Evolutionary conservation across 345 rosid species (phyloP).

Genomic region (Laguncularia racemosa): DNA sequence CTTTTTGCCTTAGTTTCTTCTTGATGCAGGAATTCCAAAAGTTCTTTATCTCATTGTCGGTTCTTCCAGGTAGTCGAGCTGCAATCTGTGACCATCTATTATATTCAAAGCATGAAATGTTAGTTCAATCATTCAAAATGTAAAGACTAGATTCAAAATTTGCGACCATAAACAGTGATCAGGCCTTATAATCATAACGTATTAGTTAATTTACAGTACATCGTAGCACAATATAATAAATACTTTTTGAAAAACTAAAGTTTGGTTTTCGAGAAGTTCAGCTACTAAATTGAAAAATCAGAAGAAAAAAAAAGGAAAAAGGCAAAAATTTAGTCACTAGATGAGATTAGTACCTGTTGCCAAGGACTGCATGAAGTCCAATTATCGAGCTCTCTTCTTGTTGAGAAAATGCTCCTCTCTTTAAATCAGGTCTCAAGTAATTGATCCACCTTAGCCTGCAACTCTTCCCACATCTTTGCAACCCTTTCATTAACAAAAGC

Average conservation of each 20-base stretch:
- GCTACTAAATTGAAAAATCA: not conserved
- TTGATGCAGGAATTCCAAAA: conserved; percentile 66
- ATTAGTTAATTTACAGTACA: too few species aligned
- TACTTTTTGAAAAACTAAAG: too few species aligned
- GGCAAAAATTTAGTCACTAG: not conserved
- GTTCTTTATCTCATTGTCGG: conserved; percentile 66
- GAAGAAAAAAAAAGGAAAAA: too few species aligned
- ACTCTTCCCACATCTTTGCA: conserved; percentile 83
- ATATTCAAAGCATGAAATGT: not conserved
- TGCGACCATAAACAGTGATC: too few species aligned
- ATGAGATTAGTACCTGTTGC: conserved; percentile 41
- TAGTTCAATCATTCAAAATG: not conserved
- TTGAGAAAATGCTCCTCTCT: conserved; percentile 75
- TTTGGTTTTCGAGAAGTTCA: not conserved
- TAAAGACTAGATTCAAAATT: too few species aligned
- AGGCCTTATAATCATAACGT: too few species aligned
- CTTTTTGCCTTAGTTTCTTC: conserved; percentile 58
- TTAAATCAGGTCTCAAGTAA: conserved; percentile 81
- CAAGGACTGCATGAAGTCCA: conserved; percentile 70
- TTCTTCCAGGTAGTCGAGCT: conserved; percentile 54
- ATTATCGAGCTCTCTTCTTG: conserved; percentile 70
- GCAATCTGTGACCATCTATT: conserved; percentile 74
- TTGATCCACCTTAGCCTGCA: conserved; percentile 85
- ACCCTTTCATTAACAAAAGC: conserved; percentile 26
- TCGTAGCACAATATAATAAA: too few species aligned